Evolutionary conservation across 2,329 filamentous ascomycete species (phyloP), one percentile per base, ranked within the genome.

Genomic region (Aspergillus ustus): DNA sequence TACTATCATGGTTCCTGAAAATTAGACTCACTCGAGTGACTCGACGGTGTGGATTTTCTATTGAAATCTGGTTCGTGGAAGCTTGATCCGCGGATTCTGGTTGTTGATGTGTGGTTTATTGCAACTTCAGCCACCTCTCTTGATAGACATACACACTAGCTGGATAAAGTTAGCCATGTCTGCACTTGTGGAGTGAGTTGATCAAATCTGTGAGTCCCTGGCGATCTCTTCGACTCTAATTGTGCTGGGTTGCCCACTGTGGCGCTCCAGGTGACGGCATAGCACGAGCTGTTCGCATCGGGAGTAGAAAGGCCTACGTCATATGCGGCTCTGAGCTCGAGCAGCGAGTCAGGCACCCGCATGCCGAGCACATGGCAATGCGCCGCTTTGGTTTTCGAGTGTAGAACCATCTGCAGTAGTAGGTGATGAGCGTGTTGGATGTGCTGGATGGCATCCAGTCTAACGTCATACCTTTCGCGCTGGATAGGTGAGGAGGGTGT

Each of bases 141-240:
- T 25, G 25, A 31, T 13, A 28, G 43, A 25, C 8, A n/a, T n/a
- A 15, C 25, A 22, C n/a, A 28, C 53, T 56, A 56, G 37, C 53
- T 56, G 9, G n/a, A 31, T 49, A n/a, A 37, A 46, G 53, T 49
- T 56, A 49, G 53, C 34, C 3, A 56, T 49, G 17, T 56, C 44
- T 40, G 44, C 53, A 56, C n/a, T 17, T 22, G 44, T n/a, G 25
- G 7, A 44, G 45, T 19, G 45, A 25, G 48, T 31, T 25, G 44
- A 29, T 13, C 19, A 15, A 22, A 22, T 52, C 3, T 37, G 19
- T 25, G 22, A 48, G 45, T 48, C 25, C 48, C 48, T 50, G 48
- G 48, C 48, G 48, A 50, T 50, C 48, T 19, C 48, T 40, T 15
- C 8, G 5, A 46, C n/a, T 46, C 19, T n/a, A 46, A 40, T 40